Percentiles rank a stretch among this genome's conserved stretches.
Evolutionary conservation across 1,139 yeast species (phyloP).

Genomic region (Candida sanyaensis): DNA sequence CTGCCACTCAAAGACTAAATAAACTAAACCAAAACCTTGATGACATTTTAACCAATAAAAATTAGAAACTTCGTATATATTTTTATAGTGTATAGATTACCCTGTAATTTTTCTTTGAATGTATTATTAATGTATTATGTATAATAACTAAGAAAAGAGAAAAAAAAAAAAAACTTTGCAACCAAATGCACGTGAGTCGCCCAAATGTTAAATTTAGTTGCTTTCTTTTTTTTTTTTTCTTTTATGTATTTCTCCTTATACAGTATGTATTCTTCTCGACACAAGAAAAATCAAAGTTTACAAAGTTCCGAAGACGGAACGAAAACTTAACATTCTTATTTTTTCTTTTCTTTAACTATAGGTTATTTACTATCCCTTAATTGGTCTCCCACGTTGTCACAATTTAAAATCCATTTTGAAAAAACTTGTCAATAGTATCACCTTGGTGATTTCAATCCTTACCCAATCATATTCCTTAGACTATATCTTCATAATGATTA

Average conservation of each 20-base stretch:
- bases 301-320: too few relatives aligned
- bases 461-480: background rate
- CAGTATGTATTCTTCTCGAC: too few relatives aligned
- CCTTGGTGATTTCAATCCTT: background rate
- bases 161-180: background rate
- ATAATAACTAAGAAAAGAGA: background rate
- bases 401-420: background rate
- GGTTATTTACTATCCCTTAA: background rate
- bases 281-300: too few relatives aligned
- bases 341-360: background rate
- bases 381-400: background rate
- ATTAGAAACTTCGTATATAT: background rate
- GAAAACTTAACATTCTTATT: too few relatives aligned
- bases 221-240: background rate
- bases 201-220: background rate
- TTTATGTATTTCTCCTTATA: too few relatives aligned
- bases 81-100: background rate
- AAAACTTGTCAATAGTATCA: too few relatives aligned
- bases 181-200: background rate
- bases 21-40: slow-evolving; percentile 22
- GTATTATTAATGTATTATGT: slow-evolving; percentile 3
- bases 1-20: slow-evolving; percentile 20
- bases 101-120: background rate
- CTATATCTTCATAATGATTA: slow-evolving; percentile 9
- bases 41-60: slow-evolving; percentile 14